These are phyloP conservation scores for Trichoderma lentiforme DNA, from an alignment of 2,329 filamentous ascomycete species.

Conservation along the genomic window DNA sequence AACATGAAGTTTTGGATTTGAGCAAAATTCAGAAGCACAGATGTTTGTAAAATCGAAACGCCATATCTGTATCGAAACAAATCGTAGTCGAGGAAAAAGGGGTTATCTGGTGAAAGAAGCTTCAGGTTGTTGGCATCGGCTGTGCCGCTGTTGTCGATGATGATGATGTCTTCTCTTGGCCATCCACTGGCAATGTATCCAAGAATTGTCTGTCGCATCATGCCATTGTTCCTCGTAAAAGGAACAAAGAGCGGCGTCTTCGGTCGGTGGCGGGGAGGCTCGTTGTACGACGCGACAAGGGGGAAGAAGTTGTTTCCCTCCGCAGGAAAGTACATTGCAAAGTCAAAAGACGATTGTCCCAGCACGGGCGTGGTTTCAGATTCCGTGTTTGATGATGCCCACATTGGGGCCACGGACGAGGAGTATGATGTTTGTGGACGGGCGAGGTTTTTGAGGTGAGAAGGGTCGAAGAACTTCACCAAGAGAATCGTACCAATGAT, in stretches of 20 bases:
- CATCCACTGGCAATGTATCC: slow-evolving; percentile 10
- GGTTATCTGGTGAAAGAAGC: not conserved
- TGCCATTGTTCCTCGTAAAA: slow-evolving; percentile 12
- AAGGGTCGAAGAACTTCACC: not conserved
- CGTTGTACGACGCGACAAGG: slow-evolving; percentile 14
- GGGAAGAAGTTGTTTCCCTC: slow-evolving; percentile 14
- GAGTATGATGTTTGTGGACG: not conserved
- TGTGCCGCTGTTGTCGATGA: slow-evolving; percentile 13
- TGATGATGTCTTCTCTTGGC: slow-evolving; percentile 16
- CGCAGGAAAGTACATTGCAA: slow-evolving; percentile 1
- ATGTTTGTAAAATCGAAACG: slow-evolving; percentile 12
- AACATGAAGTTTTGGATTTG: slow-evolving; percentile 12
- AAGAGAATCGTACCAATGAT: not conserved
- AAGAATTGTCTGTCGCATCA: slow-evolving; percentile 13
- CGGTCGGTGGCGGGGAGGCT: slow-evolving; percentile 13
- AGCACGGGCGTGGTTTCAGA: not conserved
- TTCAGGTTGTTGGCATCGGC: slow-evolving; percentile 13
- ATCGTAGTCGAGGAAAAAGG: slow-evolving; percentile 15
- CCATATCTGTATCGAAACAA: slow-evolving; percentile 16
- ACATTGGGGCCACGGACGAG: not conserved
- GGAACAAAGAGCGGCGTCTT: slow-evolving; percentile 11
- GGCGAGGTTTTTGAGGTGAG: not conserved
- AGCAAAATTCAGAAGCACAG: slow-evolving; percentile 12
- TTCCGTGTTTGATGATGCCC: not conserved
- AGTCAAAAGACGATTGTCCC: slow-evolving; percentile 1